Base-by-base conservation (phyloP, 352 stramenopile species). In the Globisporangium perplexum region DNA sequence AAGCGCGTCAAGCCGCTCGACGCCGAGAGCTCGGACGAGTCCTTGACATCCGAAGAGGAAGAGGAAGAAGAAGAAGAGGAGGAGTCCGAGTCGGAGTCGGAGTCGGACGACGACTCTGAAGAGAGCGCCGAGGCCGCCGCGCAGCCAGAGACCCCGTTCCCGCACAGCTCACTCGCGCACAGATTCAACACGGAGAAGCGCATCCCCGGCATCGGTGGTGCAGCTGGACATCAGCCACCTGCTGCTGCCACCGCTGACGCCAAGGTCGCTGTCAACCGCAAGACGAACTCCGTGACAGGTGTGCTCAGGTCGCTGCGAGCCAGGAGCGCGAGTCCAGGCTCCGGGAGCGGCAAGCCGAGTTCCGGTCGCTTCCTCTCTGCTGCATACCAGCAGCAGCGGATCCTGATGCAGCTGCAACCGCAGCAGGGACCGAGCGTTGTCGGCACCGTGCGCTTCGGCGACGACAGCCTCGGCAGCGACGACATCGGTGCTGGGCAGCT, bases 1-100 rank as follows among this genome's bases (percentile, higher is more conserved):
- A 69, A 70, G 36, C 71, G 72, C 30, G 69, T 89, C 18, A 65
- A 56, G 17, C 59, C 59, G 17, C 71, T 86, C 23, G 74, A 84
- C 22, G 77, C 74, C 7, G 71, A 84, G 33, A 66, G 51, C 28
- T 71, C 62, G 8, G 55, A 61, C 15, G 46, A 72, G 1, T 75
- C 65, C 7, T 57, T 52, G 43, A 49, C 50, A 14, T 56, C 50
- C 3, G 66, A 73, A 17, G 53, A 70, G 7, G 55, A 63, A 28
- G 65, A 45, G 3, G 38, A 44, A 12, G 47, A 43, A 11, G 39
- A 64, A 28, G 67, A 72, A 0, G 62, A 72, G 0, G 55, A 72
- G 7, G 71, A 79, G 6, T 54, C 39, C 1, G 56, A 62, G 6
- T 53, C 66, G 6, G 53, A 61, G 22, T 50, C 39, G 1, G 54